These are phyloP conservation scores for Trichosanthes cucumerina DNA, from an alignment of 306 rosid species.

Conservation along the genomic window DNA sequence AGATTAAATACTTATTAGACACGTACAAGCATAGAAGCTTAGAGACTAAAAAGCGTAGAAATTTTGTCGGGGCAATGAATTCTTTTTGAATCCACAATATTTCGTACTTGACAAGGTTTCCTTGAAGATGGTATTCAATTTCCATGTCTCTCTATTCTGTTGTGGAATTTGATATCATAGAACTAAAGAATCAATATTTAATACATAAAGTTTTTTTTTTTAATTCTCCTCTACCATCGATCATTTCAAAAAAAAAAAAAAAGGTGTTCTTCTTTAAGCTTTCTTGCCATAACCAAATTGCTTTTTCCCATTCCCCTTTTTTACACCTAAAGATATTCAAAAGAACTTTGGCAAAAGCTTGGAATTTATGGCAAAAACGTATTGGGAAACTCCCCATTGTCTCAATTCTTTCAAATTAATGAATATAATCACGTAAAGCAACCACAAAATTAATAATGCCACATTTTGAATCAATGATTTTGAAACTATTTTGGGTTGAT, in stretches of 20 bases:
- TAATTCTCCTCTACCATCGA: background rate
- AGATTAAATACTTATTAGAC: too few species aligned
- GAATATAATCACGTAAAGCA: background rate
- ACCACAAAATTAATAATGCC: background rate
- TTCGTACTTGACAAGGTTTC: too few species aligned
- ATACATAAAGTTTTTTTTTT: background rate
- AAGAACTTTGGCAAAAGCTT: background rate
- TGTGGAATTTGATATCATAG: background rate
- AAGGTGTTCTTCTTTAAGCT: background rate
- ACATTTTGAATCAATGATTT: background rate
- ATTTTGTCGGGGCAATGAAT: too few species aligned
- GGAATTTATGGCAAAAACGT: background rate
- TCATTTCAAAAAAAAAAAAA: background rate
- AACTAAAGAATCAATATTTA: background rate
- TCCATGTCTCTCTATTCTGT: background rate
- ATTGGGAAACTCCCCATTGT: background rate
- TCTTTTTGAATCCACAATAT: background rate
- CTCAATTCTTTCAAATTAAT: background rate
- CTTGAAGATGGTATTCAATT: background rate
- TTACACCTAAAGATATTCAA: background rate
- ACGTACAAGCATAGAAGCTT: too few species aligned
- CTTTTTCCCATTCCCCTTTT: conserved; percentile 3
- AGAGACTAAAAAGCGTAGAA: too few species aligned
- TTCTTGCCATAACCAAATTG: conserved; percentile 33
- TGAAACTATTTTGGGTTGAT: background rate